Percentiles rank a stretch among this genome's conserved stretches.
These are phyloP conservation scores for Helotiales sp. DNA, from an alignment of 2,329 filamentous ascomycete genomes.

Conservation along the genomic window DNA sequence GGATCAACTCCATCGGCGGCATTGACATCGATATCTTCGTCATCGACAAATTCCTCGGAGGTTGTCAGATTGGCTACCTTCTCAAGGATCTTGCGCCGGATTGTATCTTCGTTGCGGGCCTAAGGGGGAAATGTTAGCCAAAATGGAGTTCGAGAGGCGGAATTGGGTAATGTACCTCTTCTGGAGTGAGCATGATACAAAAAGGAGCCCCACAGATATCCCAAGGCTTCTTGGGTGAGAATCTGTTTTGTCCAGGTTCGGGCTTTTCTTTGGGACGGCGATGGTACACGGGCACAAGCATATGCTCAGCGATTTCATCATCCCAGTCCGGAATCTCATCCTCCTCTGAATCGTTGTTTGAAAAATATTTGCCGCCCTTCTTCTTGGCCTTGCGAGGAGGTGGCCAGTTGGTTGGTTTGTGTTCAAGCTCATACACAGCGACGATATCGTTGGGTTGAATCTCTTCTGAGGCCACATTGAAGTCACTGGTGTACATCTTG, in stretches of 20 bases:
- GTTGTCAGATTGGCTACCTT: constrained; percentile 80
- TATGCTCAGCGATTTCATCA: constrained; percentile 64
- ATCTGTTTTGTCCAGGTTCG: constrained; percentile 39
- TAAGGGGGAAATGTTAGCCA: constrained; percentile 32
- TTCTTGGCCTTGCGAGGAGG: constrained; percentile 47
- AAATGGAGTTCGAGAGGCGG: neutral
- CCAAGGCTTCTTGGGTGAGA: constrained; percentile 44
- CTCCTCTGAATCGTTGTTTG: constrained; percentile 51
- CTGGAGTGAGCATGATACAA: constrained; percentile 75
- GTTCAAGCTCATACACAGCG: constrained; percentile 78
- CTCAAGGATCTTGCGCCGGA: constrained; percentile 79
- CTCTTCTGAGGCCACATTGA: constrained; percentile 69
- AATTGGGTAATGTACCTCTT: constrained; percentile 62
- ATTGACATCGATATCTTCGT: constrained; percentile 46
- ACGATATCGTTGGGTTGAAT: constrained; percentile 70
- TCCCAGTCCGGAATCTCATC: constrained; percentile 58
- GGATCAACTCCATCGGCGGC: constrained; percentile 63
- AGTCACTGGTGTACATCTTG: constrained; percentile 81
- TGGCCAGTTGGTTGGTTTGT: constrained; percentile 78
- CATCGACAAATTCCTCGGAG: constrained; percentile 60
- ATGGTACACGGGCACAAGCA: constrained; percentile 76
- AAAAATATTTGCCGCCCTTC: constrained; percentile 50
- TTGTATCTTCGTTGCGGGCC: constrained; percentile 66
- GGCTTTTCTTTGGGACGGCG: constrained; percentile 50
- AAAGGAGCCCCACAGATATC: constrained; percentile 52